Evolutionary conservation across 768 basidiomycete species (phyloP), one percentile per base, ranked within the genome.

Genomic region (Serendipita sp.): DNA sequence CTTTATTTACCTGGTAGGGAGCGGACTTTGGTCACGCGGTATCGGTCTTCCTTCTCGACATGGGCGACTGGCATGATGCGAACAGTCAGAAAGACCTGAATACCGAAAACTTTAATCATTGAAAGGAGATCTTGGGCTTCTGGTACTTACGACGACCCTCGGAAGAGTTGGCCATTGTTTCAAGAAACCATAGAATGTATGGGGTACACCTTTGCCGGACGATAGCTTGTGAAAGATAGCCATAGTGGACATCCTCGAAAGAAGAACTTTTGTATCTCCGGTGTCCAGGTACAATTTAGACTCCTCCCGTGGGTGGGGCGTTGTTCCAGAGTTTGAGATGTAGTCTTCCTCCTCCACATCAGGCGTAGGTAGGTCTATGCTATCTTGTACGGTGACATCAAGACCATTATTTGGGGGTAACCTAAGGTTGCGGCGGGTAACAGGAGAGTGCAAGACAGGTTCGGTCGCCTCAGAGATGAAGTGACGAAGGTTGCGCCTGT

Each of bases 81-180:
- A 35, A 84, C 80, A 0, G 83, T 82, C 15, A 86, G 75, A 73
- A 88, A 87, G 44, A 88, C 79, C 81, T 85, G 64, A 10, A n/a
- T 7, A 41, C 41, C 23, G 23, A 23, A 45, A 8, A 64, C 1
- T 15, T 38, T 44, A 44, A 46, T 28, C 23, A 62, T 18, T 18
- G 44, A 2, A 8, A 62, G n/a, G 10, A 3, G 23, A 38, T 16
- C 64, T 45, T 11, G 7, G 23, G 23, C 23, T 23, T 23, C 23
- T 23, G 23, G 23, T 23, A 78, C 82, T 68, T 68, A 84, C 84
- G 16, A 84, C 80, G 32, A 86, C 78, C 2, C 78, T 76, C 38
- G 86, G 86, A n/a, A 88, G 76, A 16, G 84, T 79, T 23, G 85
- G 85, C 82, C 84, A 84, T 69, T 82, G 84, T 2, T 80, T 78